Evolutionary conservation across 257 asterid species (phyloP).

Genomic region (Apocynum venetum): DNA sequence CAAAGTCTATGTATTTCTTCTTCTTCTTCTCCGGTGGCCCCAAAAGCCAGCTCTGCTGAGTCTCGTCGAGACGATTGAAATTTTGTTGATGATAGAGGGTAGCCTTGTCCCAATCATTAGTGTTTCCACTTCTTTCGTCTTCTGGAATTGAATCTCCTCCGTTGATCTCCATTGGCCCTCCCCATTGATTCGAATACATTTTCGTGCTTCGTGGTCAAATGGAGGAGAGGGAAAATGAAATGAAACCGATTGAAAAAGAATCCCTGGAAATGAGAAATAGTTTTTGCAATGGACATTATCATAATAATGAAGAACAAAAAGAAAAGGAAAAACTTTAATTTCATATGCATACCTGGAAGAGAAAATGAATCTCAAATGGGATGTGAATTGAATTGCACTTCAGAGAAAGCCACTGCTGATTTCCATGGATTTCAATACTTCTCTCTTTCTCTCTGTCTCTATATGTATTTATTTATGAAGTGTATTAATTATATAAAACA

Average conservation of each 20-base stretch:
- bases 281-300: too few species aligned
- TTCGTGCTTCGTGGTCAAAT: neutral
- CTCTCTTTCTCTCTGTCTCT: neutral
- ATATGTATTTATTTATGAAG: neutral
- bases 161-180: slow-evolving; percentile 70
- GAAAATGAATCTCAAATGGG: neutral
- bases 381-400: neutral
- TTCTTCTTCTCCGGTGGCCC: slow-evolving; percentile 68
- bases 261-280: neutral
- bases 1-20: slow-evolving; percentile 73
- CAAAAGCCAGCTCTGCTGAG: slow-evolving; percentile 84
- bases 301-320: neutral
- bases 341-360: neutral
- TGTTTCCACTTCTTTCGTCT: slow-evolving; percentile 45
- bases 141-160: slow-evolving; percentile 27
- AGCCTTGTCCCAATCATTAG: slow-evolving; percentile 60
- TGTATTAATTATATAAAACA: neutral
- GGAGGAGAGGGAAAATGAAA: neutral
- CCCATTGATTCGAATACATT: slow-evolving; percentile 83
- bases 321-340: too few species aligned
- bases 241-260: neutral
- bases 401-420: neutral
- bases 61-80: slow-evolving; percentile 49
- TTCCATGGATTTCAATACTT: neutral
- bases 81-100: slow-evolving; percentile 40